These are phyloP conservation scores for Geotrichum klebahnii DNA, from an alignment of 1,139 yeast species.

Conservation along the genomic window DNA sequence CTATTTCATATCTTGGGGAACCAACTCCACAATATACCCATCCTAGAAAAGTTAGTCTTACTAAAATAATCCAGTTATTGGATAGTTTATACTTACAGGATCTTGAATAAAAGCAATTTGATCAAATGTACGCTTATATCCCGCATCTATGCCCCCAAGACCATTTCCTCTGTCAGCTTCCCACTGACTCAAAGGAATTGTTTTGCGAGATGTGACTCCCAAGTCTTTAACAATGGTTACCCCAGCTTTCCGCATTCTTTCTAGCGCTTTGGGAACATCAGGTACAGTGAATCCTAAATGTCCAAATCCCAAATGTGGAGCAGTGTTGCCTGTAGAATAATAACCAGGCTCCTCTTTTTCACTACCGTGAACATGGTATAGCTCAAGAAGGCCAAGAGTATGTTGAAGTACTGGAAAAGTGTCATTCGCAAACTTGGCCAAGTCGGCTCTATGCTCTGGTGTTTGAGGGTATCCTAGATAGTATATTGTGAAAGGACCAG, in stretches of 20 bases:
- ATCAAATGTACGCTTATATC: neutral
- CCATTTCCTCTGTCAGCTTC: neutral
- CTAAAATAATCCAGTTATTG: neutral
- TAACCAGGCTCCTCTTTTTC: neutral
- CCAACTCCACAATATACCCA: conserved; percentile 1
- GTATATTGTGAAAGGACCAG: neutral
- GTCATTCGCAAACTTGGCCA: neutral
- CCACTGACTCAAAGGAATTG: neutral
- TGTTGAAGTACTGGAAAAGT: neutral
- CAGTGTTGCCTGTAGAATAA: neutral
- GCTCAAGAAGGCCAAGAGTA: conserved; percentile 1
- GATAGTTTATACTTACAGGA: neutral
- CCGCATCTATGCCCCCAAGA: neutral
- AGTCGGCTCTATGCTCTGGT: neutral
- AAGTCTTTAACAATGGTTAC: neutral
- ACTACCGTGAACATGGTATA: conserved; percentile 1
- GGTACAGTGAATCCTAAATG: conserved; percentile 1
- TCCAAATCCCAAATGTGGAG: neutral
- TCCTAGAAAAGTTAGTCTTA: no score
- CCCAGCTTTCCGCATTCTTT: neutral
- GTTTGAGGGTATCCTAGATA: conserved; percentile 1
- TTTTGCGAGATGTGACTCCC: neutral
- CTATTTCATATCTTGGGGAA: neutral
- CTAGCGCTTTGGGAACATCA: neutral
- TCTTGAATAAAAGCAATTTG: neutral